Evolutionary conservation across 345 rosid species (phyloP).

Genomic region (Rhodomyrtus tomentosa): DNA sequence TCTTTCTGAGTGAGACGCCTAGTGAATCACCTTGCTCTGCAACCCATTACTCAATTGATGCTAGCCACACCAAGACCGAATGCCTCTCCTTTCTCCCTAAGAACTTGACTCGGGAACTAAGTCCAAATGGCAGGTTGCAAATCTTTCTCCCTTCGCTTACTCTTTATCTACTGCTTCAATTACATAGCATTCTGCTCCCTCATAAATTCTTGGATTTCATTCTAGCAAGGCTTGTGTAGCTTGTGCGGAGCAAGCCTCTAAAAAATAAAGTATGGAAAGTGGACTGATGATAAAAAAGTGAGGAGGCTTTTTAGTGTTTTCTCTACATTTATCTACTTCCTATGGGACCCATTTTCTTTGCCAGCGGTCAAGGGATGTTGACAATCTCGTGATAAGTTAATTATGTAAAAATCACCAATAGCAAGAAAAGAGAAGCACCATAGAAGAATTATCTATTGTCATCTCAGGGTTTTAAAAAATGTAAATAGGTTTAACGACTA

Average conservation of each 20-base stretch:
- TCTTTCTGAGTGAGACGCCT: not conserved
- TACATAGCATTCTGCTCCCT: not conserved
- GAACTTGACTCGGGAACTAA: not conserved
- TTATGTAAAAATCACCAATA: not conserved
- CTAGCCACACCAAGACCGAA: not conserved
- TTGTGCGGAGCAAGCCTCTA: not conserved
- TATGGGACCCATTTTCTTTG: not conserved
- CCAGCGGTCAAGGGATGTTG: not conserved
- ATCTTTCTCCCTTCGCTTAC: not conserved
- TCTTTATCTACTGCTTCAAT: not conserved
- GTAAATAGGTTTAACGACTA: not conserved
- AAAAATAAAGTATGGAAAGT: not conserved
- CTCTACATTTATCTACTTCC: not conserved
- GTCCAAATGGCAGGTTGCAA: not conserved
- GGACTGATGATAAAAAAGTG: not conserved
- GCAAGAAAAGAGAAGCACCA: not conserved
- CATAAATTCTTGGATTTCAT: not conserved
- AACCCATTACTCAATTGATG: not conserved
- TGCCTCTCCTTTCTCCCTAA: not conserved
- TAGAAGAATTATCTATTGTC: not conserved
- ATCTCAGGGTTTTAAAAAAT: not conserved
- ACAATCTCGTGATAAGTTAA: not conserved
- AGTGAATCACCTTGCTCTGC: not conserved
- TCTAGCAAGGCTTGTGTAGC: not conserved
- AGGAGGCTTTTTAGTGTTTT: not conserved